Conservation (phyloP, 768 basidiomycete species). For the Agaricus bisporus region DNA sequence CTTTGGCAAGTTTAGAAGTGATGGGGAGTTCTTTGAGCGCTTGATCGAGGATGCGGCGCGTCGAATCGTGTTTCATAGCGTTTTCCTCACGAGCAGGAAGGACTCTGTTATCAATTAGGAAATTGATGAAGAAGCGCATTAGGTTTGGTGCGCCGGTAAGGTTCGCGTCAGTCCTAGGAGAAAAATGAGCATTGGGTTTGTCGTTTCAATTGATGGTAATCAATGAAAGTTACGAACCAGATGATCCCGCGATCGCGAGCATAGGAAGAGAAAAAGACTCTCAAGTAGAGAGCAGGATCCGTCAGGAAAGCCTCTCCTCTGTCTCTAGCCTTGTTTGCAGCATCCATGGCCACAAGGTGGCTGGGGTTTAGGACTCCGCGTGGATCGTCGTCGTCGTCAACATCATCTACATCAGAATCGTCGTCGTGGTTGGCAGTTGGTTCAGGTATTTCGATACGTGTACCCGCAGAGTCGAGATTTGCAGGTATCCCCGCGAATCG, state of each 20-base stretch:
- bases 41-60: constrained; percentile 35
- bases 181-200: neutral
- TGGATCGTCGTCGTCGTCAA: constrained; percentile 6
- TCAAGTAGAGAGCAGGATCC: constrained; percentile 52
- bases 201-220: neutral
- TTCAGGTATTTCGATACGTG: neutral
- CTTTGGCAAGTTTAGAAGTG: constrained; percentile 38
- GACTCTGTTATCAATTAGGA: constrained; percentile 36
- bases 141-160: constrained; percentile 35
- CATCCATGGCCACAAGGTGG: neutral
- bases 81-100: constrained; percentile 20
- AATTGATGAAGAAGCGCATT: constrained; percentile 39
- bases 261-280: constrained; percentile 66
- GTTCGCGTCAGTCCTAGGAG: constrained; percentile 34
- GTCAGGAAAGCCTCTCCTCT: constrained; percentile 44
- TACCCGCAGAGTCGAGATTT: neutral
- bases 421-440: constrained; percentile 3
- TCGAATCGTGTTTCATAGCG: constrained; percentile 38
- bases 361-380: constrained; percentile 1
- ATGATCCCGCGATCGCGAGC: constrained; percentile 63
- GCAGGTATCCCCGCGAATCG: constrained; percentile 9
- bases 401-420: constrained; percentile 2
- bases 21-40: constrained; percentile 47
- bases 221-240: constrained; percentile 39
- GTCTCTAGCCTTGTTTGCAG: constrained; percentile 2